These are phyloP conservation scores for Stephanodiscus triporus DNA, from an alignment of 108 stramenopile genomes.

Conservation along the genomic window DNA sequence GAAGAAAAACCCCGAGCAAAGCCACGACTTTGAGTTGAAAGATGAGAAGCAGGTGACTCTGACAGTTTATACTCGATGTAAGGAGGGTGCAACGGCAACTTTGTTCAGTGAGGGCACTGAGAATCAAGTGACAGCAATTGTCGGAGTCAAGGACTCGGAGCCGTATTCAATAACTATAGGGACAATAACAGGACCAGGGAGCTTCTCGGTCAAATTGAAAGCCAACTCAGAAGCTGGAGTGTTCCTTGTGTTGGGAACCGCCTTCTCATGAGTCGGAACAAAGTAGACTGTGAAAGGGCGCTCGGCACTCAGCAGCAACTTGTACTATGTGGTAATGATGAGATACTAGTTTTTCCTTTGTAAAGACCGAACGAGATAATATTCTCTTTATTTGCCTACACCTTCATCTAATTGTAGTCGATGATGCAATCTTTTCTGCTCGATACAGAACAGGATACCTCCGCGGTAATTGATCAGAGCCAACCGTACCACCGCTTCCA, in stretches of 20 bases:
- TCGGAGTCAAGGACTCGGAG: constrained; percentile 22
- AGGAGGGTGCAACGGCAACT: constrained; percentile 15
- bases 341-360: background rate
- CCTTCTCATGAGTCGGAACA: background rate
- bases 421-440: constrained; percentile 31
- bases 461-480: background rate
- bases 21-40: constrained; percentile 20
- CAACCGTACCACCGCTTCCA: background rate
- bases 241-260: constrained; percentile 22
- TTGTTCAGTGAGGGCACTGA: constrained; percentile 19
- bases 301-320: background rate
- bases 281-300: background rate
- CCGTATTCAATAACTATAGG: constrained; percentile 40
- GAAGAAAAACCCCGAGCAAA: constrained; percentile 24
- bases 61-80: constrained; percentile 36
- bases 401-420: background rate
- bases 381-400: background rate
- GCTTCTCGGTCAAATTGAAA: constrained; percentile 17
- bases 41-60: constrained; percentile 21
- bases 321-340: background rate
- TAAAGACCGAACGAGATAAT: background rate
- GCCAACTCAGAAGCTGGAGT: constrained; percentile 12
- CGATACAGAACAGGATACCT: constrained; percentile 1
- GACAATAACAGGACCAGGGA: constrained; percentile 29
- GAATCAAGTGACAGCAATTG: constrained; percentile 5